A percentile compares a stretch with the other conserved stretches of the same genome.
phyloP scores from a whole-genome alignment of 495 filamentous ascomycete genomes.

The Amphirosellinia nigrospora region DNA sequence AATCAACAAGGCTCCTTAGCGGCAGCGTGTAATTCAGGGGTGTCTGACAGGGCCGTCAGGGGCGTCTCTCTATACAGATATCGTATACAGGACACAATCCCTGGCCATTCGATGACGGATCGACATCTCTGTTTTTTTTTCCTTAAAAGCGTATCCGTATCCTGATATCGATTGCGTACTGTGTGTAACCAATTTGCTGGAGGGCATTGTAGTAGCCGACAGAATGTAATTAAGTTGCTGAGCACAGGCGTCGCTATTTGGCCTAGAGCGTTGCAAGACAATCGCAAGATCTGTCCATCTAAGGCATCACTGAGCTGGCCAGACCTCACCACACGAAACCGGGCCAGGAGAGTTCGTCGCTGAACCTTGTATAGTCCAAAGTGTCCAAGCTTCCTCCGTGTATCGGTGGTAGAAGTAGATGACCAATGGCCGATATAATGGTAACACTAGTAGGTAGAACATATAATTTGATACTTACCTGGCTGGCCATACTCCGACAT shows the following conservation, averaged over 20 bases:
- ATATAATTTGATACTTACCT: not conserved
- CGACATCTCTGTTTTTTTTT: conserved; percentile 11
- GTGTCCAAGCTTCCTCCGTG: not conserved
- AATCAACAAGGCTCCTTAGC: conserved; percentile 37
- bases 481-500: not conserved
- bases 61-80: conserved; percentile 19
- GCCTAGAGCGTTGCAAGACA: not conserved
- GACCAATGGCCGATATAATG: not conserved
- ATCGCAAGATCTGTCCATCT: not conserved
- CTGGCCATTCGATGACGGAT: conserved; percentile 16
- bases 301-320: not conserved
- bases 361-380: not conserved
- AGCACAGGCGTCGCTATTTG: not conserved
- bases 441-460: not conserved
- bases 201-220: not conserved
- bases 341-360: not conserved
- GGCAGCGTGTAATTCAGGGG: conserved; percentile 36
- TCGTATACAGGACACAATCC: conserved; percentile 21
- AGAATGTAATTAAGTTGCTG: not conserved
- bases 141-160: conserved; percentile 18
- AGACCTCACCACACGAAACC: not conserved
- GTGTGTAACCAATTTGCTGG: not conserved
- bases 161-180: conserved; percentile 7
- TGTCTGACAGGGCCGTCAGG: not conserved
- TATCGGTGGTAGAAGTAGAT: not conserved